Evolutionary conservation across 805 yeast species (phyloP).

Genomic region (Spathaspora hagerdaliae): DNA sequence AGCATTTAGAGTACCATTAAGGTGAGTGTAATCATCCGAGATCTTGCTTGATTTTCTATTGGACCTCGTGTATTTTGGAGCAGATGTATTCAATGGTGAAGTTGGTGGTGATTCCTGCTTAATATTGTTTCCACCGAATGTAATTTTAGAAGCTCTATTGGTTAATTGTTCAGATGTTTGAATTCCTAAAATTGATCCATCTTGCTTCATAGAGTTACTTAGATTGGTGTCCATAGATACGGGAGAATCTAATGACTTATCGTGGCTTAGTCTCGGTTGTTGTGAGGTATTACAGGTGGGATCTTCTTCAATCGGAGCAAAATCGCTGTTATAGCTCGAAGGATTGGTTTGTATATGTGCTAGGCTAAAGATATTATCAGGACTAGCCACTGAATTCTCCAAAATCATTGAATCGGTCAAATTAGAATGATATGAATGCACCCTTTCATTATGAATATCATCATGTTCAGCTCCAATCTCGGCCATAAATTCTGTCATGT

Average conservation of each 20-base stretch:
- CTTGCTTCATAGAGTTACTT: not conserved
- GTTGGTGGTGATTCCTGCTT: conserved; percentile 2
- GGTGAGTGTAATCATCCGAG: not conserved
- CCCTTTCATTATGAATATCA: not conserved
- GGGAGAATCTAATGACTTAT: conserved; percentile 4
- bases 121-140: not conserved
- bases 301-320: conserved; percentile 1
- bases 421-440: not conserved
- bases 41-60: not conserved
- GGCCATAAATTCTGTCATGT: conserved; percentile 4
- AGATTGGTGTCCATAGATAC: conserved; percentile 1
- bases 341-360: not conserved
- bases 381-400: not conserved
- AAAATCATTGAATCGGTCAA: not conserved
- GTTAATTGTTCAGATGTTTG: not conserved
- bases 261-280: not conserved
- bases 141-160: conserved; percentile 1
- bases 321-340: conserved; percentile 1
- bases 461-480: conserved; percentile 3
- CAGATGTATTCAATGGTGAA: conserved; percentile 1
- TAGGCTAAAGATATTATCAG: conserved; percentile 1
- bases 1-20: not conserved
- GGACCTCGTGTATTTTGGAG: not conserved
- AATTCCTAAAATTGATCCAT: not conserved
- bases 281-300: not conserved